These are phyloP conservation scores for Rhynchospora tenuis DNA, from an alignment of 176 grass and related monocot species.

Conservation along the genomic window DNA sequence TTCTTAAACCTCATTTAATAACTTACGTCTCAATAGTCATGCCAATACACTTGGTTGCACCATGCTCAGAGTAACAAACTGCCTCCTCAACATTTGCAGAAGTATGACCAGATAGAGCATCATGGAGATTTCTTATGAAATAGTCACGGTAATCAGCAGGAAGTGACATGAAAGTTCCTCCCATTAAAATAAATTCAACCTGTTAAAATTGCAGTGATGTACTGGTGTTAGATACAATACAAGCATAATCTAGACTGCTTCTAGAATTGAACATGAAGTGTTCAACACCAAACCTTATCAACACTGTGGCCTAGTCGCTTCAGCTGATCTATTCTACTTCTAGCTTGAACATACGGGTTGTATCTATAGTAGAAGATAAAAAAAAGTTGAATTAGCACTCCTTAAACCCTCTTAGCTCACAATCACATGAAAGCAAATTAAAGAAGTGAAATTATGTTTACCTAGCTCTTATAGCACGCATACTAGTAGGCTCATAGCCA, in stretches of 20 bases:
- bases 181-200: constrained; percentile 98
- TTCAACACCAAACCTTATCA: constrained; percentile 59
- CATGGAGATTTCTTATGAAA: constrained; percentile 98
- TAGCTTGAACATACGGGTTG: constrained; percentile 96
- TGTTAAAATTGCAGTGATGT: constrained; percentile 23
- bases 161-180: constrained; percentile 95
- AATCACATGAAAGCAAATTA: background rate
- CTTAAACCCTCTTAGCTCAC: constrained; percentile 1
- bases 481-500: constrained; percentile 94
- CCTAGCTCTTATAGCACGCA: constrained; percentile 93
- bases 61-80: constrained; percentile 96
- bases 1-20: background rate
- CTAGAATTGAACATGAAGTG: background rate
- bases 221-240: background rate
- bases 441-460: constrained; percentile 31
- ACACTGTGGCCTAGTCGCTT: constrained; percentile 96
- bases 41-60: constrained; percentile 88
- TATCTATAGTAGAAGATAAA: constrained; percentile 44
- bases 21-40: constrained; percentile 99
- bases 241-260: background rate
- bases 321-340: constrained; percentile 98
- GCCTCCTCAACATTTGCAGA: constrained; percentile 97
- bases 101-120: constrained; percentile 88
- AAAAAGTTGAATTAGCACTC: background rate
- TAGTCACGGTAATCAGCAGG: constrained; percentile 94